phyloP scores from a whole-genome alignment of 805 yeast genomes.

The Lipomyces anomalus region DNA sequence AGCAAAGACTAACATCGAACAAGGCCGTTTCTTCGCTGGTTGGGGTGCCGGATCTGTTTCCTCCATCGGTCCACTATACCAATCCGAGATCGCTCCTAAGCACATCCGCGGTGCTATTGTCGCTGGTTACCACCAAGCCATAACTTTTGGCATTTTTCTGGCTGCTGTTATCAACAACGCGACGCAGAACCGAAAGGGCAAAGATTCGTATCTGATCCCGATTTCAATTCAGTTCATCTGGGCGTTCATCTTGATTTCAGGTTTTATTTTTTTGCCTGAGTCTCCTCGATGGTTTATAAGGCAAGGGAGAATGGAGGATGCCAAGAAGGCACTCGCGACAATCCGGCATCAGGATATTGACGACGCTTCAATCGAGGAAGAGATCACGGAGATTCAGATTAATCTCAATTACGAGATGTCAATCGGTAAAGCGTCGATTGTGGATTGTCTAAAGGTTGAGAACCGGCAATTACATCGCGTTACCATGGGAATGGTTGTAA shows the following conservation, averaged over 20 bases:
- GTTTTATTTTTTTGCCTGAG: slow-evolving; percentile 66
- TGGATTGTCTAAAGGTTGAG: slow-evolving; percentile 31
- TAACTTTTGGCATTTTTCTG: slow-evolving; percentile 65
- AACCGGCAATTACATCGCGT: slow-evolving; percentile 33
- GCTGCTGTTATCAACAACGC: slow-evolving; percentile 70
- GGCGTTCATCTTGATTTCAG: slow-evolving; percentile 56
- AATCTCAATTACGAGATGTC: slow-evolving; percentile 42
- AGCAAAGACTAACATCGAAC: no score
- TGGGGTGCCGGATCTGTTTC: slow-evolving; percentile 71
- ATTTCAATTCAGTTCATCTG: slow-evolving; percentile 66
- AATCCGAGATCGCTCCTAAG: slow-evolving; percentile 73
- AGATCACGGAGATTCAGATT: slow-evolving; percentile 45
- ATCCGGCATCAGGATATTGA: slow-evolving; percentile 39
- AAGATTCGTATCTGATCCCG: slow-evolving; percentile 68
- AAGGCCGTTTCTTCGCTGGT: slow-evolving; percentile 57
- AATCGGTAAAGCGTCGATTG: slow-evolving; percentile 7
- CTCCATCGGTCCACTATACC: slow-evolving; percentile 70
- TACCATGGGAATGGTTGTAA: slow-evolving; percentile 60
- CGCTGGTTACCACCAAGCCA: slow-evolving; percentile 66
- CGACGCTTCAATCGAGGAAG: slow-evolving; percentile 43
- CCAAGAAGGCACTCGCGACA: slow-evolving; percentile 49
- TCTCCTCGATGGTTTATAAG: slow-evolving; percentile 67
- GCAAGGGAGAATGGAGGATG: slow-evolving; percentile 51
- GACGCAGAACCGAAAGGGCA: slow-evolving; percentile 46
- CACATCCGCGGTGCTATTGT: slow-evolving; percentile 76